phyloP scores from a whole-genome alignment of 768 basidiomycete genomes.

The Collybia mongolica region DNA sequence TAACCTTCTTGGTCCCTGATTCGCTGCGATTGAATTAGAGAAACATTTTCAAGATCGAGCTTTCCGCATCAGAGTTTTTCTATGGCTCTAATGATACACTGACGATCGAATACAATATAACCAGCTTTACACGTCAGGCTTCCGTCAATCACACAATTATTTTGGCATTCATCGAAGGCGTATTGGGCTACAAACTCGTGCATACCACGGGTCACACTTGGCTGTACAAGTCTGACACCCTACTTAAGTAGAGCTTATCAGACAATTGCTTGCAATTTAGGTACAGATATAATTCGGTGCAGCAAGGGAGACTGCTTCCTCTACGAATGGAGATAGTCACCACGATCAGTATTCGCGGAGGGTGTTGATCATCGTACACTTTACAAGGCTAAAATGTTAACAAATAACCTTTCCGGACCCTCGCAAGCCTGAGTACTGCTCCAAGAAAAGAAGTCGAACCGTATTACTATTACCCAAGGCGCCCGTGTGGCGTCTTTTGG shows the following conservation, averaged over 20 bases:
- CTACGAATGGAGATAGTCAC: too few species aligned
- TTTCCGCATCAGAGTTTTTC: constrained; percentile 33
- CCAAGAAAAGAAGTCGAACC: too few species aligned
- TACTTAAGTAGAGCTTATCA: constrained; percentile 9
- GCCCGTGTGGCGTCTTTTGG: too few species aligned
- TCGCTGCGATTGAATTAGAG: constrained; percentile 18
- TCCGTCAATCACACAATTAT: constrained; percentile 32
- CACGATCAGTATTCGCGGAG: too few species aligned
- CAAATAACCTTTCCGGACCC: too few species aligned
- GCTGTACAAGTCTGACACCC: constrained; percentile 26
- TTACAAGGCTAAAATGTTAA: too few species aligned
- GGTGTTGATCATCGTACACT: too few species aligned
- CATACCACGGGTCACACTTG: constrained; percentile 29
- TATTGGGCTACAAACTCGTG: constrained; percentile 33
- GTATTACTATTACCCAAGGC: too few species aligned
- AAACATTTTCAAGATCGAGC: constrained; percentile 26
- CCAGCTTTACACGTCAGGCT: constrained; percentile 6
- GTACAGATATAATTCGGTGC: too few species aligned
- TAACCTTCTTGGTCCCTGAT: not conserved
- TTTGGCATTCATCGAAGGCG: constrained; percentile 37
- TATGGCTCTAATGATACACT: constrained; percentile 31
- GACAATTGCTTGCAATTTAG: too few species aligned
- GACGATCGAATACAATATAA: constrained; percentile 27
- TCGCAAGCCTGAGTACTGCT: too few species aligned
- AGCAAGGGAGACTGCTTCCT: too few species aligned